phyloP scores from a whole-genome alignment of 306 rosid genomes.

The Prunus padus region DNA sequence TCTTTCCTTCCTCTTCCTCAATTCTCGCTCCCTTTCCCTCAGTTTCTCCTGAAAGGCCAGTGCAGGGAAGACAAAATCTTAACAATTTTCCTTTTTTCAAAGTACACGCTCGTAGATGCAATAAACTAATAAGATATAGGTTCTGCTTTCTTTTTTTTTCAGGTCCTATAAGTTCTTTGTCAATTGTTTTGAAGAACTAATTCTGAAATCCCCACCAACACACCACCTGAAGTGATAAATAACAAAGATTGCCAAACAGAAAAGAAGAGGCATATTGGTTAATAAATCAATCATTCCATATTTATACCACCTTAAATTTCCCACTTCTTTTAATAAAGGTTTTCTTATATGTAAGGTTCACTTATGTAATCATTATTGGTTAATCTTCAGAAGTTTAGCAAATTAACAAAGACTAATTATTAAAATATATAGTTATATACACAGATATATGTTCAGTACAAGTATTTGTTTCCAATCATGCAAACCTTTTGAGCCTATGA shows the following conservation, averaged over 20 bases:
- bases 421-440: no score
- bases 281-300: neutral
- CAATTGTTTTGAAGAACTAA: neutral
- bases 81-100: neutral
- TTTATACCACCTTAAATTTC: neutral
- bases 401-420: neutral
- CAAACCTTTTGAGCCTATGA: neutral
- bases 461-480: neutral
- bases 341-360: neutral
- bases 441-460: neutral
- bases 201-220: neutral
- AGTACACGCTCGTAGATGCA: neutral
- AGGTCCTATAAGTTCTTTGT: neutral
- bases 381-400: neutral
- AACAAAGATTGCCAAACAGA: neutral
- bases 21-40: slow-evolving; percentile 91
- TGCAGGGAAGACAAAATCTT: slow-evolving; percentile 2
- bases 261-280: neutral
- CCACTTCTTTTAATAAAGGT: neutral
- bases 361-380: neutral
- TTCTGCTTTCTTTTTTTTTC: neutral
- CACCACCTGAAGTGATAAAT: neutral
- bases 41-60: slow-evolving; percentile 71
- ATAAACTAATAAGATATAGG: neutral
- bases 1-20: slow-evolving; percentile 94